Evolutionary conservation across 2,329 filamentous ascomycete species (phyloP), one percentile per base, ranked within the genome.

Genomic region (Catunica adiposa): DNA sequence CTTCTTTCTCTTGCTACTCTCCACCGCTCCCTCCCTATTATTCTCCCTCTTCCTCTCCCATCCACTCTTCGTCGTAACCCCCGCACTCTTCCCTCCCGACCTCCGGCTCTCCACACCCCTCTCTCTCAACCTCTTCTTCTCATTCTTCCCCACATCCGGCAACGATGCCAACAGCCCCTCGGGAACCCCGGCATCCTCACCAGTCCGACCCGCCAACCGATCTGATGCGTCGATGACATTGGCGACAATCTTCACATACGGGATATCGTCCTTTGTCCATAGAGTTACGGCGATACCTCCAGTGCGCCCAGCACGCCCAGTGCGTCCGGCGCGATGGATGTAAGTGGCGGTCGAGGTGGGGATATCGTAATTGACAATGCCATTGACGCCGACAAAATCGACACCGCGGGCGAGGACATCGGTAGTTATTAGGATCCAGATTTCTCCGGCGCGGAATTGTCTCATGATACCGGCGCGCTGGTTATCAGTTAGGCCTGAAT

Each of bases 321-420:
- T 97, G 50, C 92, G 79, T 0, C 92, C 92, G 0, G 92, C 89
- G 9, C 92, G 86, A 69, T 98, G 92, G 5, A 98, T 85, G 65
- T 98, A 98, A 1, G 81, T 82, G 0, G 89, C 90, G 3, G 85
- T 84, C 0, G 86, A 89, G n/a, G 83, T 87, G 0, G 92, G 92
- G 7, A 96, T 88, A 67, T 98, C 92, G 70, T 96, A 98, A 69
- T 97, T 98, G 53, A 98, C 86, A 0, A 98, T 89, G 48, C 89
- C 89, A 64, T 96, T 96, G 60, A 98, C 83, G 52, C 92, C 92
- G 7, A 86, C 82, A 71, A 98, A 96, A 68, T 98, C 92, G 42
- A 98, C 83, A 20, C 92, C 92, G 34, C 92, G 85, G 15, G 89
- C 85, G 9, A 98, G 75, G 6, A 98, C 78, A 65, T 98, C 92